Percentiles rank a stretch among this genome's conserved stretches.
Evolutionary conservation across 768 basidiomycete species (phyloP).

Genomic region (Lyophyllum decastes): DNA sequence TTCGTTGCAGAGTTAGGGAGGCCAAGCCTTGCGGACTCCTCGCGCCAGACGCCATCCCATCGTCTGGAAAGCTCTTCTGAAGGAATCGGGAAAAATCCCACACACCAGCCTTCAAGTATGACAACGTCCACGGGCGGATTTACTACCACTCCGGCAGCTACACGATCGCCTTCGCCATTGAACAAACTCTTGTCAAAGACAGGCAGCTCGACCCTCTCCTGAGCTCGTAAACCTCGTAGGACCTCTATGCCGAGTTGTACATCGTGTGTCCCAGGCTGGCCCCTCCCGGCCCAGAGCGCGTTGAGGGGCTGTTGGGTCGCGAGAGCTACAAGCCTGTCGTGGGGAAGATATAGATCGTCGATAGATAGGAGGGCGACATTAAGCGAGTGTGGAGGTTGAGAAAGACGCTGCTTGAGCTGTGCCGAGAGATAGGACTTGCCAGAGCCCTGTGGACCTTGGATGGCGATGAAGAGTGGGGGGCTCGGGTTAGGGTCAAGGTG

Average conservation of each 20-base stretch:
- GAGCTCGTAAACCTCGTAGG: constrained; percentile 48
- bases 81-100: constrained; percentile 76
- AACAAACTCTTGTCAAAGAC: constrained; percentile 86
- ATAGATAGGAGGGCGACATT: constrained; percentile 69
- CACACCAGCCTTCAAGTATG: constrained; percentile 95
- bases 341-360: constrained; percentile 86
- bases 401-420: constrained; percentile 46
- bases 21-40: constrained; percentile 36
- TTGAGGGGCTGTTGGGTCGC: constrained; percentile 60
- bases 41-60: constrained; percentile 51
- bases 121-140: constrained; percentile 65
- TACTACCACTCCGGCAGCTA: constrained; percentile 44
- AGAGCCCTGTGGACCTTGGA: constrained; percentile 94
- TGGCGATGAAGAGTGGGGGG: constrained; percentile 75
- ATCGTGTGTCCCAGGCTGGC: constrained; percentile 94
- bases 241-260: constrained; percentile 59
- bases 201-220: constrained; percentile 59
- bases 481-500: constrained; percentile 29
- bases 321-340: constrained; percentile 56
- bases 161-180: constrained; percentile 83
- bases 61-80: constrained; percentile 48
- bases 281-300: constrained; percentile 75
- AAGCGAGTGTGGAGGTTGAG: constrained; percentile 48
- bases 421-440: constrained; percentile 86
- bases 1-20: constrained; percentile 40